Base-by-base conservation (phyloP, 1,284 basidiomycete species). In the Cystobasidiaceae sp. region DNA sequence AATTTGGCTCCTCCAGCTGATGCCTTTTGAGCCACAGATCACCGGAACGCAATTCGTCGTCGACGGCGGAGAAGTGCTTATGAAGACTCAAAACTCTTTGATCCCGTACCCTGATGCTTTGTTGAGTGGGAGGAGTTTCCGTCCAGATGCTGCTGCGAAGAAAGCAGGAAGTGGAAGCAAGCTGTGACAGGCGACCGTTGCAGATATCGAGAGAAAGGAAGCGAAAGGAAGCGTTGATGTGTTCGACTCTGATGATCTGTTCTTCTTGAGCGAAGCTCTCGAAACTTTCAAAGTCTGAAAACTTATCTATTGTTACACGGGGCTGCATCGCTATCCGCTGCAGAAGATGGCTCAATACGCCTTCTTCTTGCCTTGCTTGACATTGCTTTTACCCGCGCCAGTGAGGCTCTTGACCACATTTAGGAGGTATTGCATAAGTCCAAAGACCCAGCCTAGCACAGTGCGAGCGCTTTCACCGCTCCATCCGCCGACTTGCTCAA, bases 11-110 rank as follows among this genome's bases (percentile, higher is more conserved):
- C 25, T 34, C 19, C 32, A 19, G 13, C 4, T n/a, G 7, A 5
- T 8, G 32, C 37, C 37, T 9, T 9, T 39, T n/a, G n/a, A 13
- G n/a, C n/a, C n/a, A n/a, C 25, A 64, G 61, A 33, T 74, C 27
- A 72, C 71, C 1, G 73, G 69, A 3, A 68, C 69, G 11, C 45
- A 46, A 3, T 55, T 71, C 11, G 69, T 71, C 17, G 72, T 73
- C 21, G 72, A 73, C 43, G 72, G 71, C 2, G 72, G 69, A 15
- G 59, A 67, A 27, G n/a, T n/a, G n/a, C n/a, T 51, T n/a, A 49
- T 64, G 39, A 64, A 64, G 32, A 55, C 51, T 23, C 61, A 64
- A 32, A 64, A 64, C 32, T 43, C 52, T 3, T 54, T 64, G 27
- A 27, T 64, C 9, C 41, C 51, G 5, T 64, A 64, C 21, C 61